Evolutionary conservation across 768 basidiomycete genomes (phyloP), one percentile per base, ranked within the genome.

Genomic region (Suillus discolor): DNA sequence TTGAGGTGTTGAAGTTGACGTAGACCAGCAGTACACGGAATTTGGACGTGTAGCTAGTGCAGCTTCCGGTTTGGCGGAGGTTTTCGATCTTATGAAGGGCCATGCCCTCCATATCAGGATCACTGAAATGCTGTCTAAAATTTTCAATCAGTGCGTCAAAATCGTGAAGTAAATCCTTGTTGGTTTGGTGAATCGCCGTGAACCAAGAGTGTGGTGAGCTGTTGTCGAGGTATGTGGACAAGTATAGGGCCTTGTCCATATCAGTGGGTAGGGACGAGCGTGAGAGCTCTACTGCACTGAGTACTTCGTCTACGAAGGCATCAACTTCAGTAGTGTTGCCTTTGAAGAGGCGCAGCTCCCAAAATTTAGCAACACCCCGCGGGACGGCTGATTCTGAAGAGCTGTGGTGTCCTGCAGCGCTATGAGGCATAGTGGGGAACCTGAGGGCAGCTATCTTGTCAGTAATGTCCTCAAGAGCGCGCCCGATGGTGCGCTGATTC

Each of bases 201-300:
- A 71, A 79, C 79, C 80, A 80, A n/a, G 71, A 64, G 44, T 67
- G 64, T 13, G 77, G 76, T 12, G 71, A 63, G 1, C 76, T 76
- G 60, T 75, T 74, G 18, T 67, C 68, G 31, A 80, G 67, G 53
- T 75, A 77, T 31, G 73, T 68, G 12, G 69, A 66, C 42, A 78
- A 66, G 60, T 73, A 79, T 0, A 76, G 42, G 31, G 63, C 59
- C 61, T 75, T 78, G 31, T 77, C 68, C 18, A 67, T 64, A 18
- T 79, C 71, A 13, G 75, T 69, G 6, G 67, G 45, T 20, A 78
- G 65, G 9, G 69, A 57, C 39, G 61, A 36, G 13, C 67, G 63
- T 38, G 74, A 71, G 41, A 79, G 67, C 36, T 64, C 44, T 11
- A 79, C 55, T 12, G 70, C 67, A 45, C 69, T 68, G 12, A 67